These are phyloP conservation scores for Tephrocybe sp. DNA, from an alignment of 768 basidiomycete species.

Conservation along the genomic window DNA sequence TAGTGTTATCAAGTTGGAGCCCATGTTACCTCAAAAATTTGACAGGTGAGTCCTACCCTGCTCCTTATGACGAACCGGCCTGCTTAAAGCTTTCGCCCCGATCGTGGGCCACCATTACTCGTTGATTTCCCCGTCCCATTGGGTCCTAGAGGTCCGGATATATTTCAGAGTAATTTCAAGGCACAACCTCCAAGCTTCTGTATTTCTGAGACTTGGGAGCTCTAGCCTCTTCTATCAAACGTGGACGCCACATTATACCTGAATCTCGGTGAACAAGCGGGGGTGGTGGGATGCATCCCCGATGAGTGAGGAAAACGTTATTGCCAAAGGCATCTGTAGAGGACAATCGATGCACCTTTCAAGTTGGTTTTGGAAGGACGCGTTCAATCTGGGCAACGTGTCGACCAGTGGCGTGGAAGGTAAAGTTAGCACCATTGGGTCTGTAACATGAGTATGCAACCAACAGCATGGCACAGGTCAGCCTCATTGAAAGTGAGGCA, in stretches of 20 bases:
- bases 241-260: slow-evolving; percentile 12
- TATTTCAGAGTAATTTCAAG: not conserved
- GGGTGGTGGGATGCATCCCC: not conserved
- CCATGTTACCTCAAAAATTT: too few species aligned
- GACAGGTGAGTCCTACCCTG: too few species aligned
- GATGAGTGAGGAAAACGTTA: slow-evolving; percentile 12
- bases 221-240: not conserved
- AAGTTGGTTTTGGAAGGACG: slow-evolving; percentile 6
- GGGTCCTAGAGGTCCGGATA: not conserved
- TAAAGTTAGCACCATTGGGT: not conserved
- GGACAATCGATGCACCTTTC: slow-evolving; percentile 11
- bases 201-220: not conserved
- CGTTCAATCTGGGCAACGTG: not conserved
- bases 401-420: slow-evolving; percentile 11
- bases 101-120: not conserved
- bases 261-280: slow-evolving; percentile 1
- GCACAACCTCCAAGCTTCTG: not conserved
- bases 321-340: slow-evolving; percentile 5
- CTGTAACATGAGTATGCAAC: not conserved
- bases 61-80: not conserved
- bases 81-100: not conserved
- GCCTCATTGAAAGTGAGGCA: not conserved
- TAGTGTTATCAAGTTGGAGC: slow-evolving; percentile 66
- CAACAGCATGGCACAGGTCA: not conserved
- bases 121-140: not conserved